Evolutionary conservation across 352 stramenopile species (phyloP).

Genomic region (Phytophthora citrophthora): DNA sequence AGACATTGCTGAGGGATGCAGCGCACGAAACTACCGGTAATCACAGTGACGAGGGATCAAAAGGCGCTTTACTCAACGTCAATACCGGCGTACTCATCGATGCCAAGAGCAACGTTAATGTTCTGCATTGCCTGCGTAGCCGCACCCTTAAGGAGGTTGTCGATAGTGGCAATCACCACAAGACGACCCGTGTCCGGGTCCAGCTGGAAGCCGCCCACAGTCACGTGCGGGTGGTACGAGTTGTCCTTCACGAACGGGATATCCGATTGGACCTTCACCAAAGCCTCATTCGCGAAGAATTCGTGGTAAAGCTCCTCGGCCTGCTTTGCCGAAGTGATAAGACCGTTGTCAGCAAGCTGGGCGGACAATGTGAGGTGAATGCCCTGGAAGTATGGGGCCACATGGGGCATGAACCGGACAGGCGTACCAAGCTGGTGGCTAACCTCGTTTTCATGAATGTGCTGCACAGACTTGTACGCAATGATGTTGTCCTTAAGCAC

Average conservation of each 20-base stretch:
- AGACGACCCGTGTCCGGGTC: slow-evolving; percentile 86
- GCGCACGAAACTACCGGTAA: slow-evolving; percentile 2
- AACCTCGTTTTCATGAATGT: slow-evolving; percentile 91
- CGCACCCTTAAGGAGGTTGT: slow-evolving; percentile 95
- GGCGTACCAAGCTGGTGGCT: slow-evolving; percentile 81
- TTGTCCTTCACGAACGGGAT: slow-evolving; percentile 86
- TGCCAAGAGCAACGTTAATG: slow-evolving; percentile 93
- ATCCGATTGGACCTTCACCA: slow-evolving; percentile 79
- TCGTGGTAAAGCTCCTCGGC: slow-evolving; percentile 79
- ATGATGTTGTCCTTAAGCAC: slow-evolving; percentile 89
- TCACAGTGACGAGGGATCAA: slow-evolving; percentile 17
- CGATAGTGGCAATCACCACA: slow-evolving; percentile 90
- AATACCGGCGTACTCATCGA: slow-evolving; percentile 88
- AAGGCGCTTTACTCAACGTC: slow-evolving; percentile 36
- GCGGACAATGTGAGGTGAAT: slow-evolving; percentile 92
- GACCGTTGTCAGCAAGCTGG: slow-evolving; percentile 65
- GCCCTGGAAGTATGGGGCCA: slow-evolving; percentile 93
- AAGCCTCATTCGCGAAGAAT: slow-evolving; percentile 84
- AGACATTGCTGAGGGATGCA: slow-evolving; percentile 5
- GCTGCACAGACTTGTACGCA: slow-evolving; percentile 91
- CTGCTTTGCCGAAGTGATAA: slow-evolving; percentile 65
- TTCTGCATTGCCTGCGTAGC: slow-evolving; percentile 95
- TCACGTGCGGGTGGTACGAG: slow-evolving; percentile 73
- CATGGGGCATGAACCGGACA: slow-evolving; percentile 94
- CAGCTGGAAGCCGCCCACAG: slow-evolving; percentile 89